Percentiles rank a stretch among this genome's conserved stretches.
Evolutionary conservation across 371 early-diverging fungal species (phyloP).

Genomic region (Catenaria anguillulae): DNA sequence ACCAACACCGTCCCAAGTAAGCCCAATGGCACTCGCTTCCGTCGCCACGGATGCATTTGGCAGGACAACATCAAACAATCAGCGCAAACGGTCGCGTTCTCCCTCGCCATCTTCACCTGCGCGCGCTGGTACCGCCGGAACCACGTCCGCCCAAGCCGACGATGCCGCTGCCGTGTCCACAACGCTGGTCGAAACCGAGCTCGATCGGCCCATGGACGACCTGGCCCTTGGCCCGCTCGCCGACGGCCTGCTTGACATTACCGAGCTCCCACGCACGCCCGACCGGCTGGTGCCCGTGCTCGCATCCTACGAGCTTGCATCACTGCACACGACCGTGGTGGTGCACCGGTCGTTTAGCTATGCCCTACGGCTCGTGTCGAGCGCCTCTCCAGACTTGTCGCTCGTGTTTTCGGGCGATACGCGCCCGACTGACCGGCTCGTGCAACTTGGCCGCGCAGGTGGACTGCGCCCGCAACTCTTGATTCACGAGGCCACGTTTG

Average conservation of each 20-base stretch:
- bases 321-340: constrained; percentile 43
- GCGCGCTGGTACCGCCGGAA: too few relatives aligned
- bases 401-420: constrained; percentile 91
- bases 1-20: too few relatives aligned
- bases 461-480: constrained; percentile 35
- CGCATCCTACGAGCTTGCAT: not conserved
- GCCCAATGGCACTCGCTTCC: too few relatives aligned
- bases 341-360: constrained; percentile 67
- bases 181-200: not conserved
- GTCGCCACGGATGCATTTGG: too few relatives aligned
- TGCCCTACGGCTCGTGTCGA: constrained; percentile 50
- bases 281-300: not conserved
- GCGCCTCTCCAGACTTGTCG: constrained; percentile 51
- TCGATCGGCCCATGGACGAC: not conserved
- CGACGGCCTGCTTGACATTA: too few relatives aligned
- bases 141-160: too few relatives aligned
- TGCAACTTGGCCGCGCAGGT: constrained; percentile 37
- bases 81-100: too few relatives aligned
- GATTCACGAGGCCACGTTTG: constrained; percentile 96
- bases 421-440: constrained; percentile 65
- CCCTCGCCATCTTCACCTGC: too few relatives aligned
- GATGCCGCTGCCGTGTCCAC: too few relatives aligned
- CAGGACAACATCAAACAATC: too few relatives aligned
- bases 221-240: not conserved
- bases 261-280: not conserved